phyloP scores from a whole-genome alignment of 2,329 filamentous ascomycete species.

The Dactylella cylindrospora region DNA sequence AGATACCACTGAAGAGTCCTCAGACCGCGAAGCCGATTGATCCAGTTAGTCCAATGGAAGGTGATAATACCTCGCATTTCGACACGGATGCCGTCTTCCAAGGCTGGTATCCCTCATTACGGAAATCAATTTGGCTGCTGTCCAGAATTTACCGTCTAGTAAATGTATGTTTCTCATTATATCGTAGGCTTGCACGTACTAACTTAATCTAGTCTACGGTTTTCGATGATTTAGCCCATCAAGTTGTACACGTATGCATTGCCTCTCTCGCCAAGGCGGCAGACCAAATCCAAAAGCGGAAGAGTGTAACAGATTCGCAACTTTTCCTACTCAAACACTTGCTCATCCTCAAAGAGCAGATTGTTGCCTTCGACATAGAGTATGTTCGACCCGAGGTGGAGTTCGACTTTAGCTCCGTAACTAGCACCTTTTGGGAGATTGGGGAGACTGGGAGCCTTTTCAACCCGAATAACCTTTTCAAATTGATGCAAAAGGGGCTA shows the following conservation, averaged over 20 bases:
- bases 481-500: conserved; percentile 62
- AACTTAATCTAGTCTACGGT: conserved; percentile 60
- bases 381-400: conserved; percentile 66
- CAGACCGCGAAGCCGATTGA: conserved; percentile 50
- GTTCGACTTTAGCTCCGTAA: conserved; percentile 67
- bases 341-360: conserved; percentile 90
- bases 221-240: conserved; percentile 71
- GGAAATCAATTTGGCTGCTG: conserved; percentile 68
- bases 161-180: conserved; percentile 56
- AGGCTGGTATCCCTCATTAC: conserved; percentile 67
- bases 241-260: conserved; percentile 88
- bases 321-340: conserved; percentile 94
- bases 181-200: background rate
- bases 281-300: conserved; percentile 64
- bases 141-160: conserved; percentile 70
- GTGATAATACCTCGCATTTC: conserved; percentile 55
- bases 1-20: conserved; percentile 60
- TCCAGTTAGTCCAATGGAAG: conserved; percentile 58
- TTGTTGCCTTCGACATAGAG: conserved; percentile 93
- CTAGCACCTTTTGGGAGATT: conserved; percentile 68
- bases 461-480: conserved; percentile 65
- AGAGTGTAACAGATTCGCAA: conserved; percentile 70
- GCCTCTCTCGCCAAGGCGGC: conserved; percentile 73
- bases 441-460: conserved; percentile 66
- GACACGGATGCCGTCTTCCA: conserved; percentile 61